A percentile compares a stretch with the other conserved stretches of the same genome.
phyloP scores from a whole-genome alignment of 2,329 filamentous ascomycete genomes.

The Septoria petroselini region DNA sequence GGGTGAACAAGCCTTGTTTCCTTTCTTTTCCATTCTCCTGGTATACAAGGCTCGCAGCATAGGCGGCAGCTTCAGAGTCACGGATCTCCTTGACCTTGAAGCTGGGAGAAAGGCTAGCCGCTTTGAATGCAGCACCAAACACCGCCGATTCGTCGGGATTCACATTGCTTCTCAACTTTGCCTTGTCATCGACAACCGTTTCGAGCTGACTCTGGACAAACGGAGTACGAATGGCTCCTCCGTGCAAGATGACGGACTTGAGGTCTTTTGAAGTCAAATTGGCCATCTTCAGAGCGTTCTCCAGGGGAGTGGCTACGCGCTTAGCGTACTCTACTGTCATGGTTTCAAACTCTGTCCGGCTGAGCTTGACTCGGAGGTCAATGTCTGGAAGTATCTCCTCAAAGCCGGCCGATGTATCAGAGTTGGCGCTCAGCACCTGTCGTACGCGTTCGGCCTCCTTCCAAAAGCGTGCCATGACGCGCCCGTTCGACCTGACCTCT shows the following conservation, averaged over 20 bases:
- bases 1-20: constrained; percentile 78
- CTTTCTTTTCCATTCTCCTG: constrained; percentile 61
- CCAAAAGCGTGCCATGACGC: constrained; percentile 82
- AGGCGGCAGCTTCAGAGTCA: constrained; percentile 71
- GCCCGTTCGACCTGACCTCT: constrained; percentile 70
- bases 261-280: constrained; percentile 71
- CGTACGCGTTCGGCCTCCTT: constrained; percentile 86
- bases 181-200: constrained; percentile 64
- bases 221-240: constrained; percentile 83
- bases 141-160: constrained; percentile 96
- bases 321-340: constrained; percentile 66
- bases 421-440: constrained; percentile 90
- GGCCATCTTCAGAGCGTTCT: constrained; percentile 70
- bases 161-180: constrained; percentile 87
- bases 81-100: constrained; percentile 98
- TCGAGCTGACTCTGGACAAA: constrained; percentile 92
- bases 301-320: constrained; percentile 66
- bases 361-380: constrained; percentile 89
- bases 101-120: constrained; percentile 84
- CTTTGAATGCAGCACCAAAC: constrained; percentile 92
- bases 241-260: constrained; percentile 88
- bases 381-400: constrained; percentile 89
- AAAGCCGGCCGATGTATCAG: constrained; percentile 73
- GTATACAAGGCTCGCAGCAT: constrained; percentile 74
- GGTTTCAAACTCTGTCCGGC: constrained; percentile 74